Evolutionary conservation across 768 basidiomycete genomes (phyloP).

Genomic region (Kondoa subrosea): DNA sequence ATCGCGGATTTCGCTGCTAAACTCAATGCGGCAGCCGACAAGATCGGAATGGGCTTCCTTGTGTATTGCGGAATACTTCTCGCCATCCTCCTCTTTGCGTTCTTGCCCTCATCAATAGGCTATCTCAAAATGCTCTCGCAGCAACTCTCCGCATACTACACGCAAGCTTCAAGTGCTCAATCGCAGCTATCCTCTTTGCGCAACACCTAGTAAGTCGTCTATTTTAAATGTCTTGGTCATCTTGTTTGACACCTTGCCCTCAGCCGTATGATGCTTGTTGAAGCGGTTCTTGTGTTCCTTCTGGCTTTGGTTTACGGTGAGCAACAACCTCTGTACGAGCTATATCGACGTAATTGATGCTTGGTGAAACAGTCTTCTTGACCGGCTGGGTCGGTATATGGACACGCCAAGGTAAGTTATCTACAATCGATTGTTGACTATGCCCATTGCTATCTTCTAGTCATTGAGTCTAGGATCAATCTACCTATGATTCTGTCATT

Average conservation of each 20-base stretch:
- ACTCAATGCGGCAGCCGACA: not conserved
- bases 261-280: not conserved
- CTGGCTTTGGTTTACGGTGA: not conserved
- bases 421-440: too few species aligned
- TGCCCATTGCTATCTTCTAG: too few species aligned
- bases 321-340: too few species aligned
- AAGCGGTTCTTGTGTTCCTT: not conserved
- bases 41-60: not conserved
- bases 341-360: too few species aligned
- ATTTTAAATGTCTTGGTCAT: not conserved
- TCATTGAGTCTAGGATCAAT: not conserved
- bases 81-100: not conserved
- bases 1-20: not conserved
- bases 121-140: not conserved
- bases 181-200: not conserved
- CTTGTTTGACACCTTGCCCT: not conserved
- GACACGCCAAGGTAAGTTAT: too few species aligned
- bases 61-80: too few species aligned
- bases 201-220: not conserved
- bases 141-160: not conserved
- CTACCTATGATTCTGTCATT: not conserved
- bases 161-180: not conserved
- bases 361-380: not conserved
- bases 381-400: not conserved
- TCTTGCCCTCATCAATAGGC: not conserved